These are phyloP conservation scores for Prinsepia uniflora DNA, from an alignment of 306 rosid species.

Conservation along the genomic window DNA sequence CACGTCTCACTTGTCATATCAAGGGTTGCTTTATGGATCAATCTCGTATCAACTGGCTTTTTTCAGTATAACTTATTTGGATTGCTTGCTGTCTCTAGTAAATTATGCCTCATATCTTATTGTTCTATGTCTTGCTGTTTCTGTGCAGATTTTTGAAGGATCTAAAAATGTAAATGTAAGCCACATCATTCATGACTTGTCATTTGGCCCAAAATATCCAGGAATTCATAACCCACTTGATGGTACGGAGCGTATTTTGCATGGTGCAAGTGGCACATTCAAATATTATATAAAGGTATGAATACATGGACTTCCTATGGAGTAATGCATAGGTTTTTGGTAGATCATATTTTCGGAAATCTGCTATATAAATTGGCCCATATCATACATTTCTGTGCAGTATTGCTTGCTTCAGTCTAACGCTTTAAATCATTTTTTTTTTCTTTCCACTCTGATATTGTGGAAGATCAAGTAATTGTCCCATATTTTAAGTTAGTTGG, in stretches of 20 bases:
- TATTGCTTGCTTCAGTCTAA: not conserved
- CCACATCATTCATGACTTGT: slow-evolving; percentile 83
- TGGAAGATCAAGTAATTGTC: not conserved
- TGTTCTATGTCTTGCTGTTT: slow-evolving; percentile 16
- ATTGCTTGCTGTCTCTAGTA: slow-evolving; percentile 4
- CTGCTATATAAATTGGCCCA: not conserved
- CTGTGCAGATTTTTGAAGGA: slow-evolving; percentile 82
- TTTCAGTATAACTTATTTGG: not conserved
- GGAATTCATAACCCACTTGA: slow-evolving; percentile 98
- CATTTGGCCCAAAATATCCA: slow-evolving; percentile 98
- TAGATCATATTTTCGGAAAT: slow-evolving; percentile 8
- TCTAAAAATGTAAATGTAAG: slow-evolving; percentile 81
- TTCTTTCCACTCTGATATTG: not conserved
- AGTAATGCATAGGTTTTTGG: not conserved
- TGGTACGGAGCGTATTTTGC: slow-evolving; percentile 65
- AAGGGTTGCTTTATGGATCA: not conserved
- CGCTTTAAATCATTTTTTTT: not conserved
- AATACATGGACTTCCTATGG: slow-evolving; percentile 6
- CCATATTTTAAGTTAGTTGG: not conserved
- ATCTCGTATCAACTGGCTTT: not conserved
- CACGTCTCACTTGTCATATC: not conserved
- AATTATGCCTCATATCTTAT: slow-evolving; percentile 1
- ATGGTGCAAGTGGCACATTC: slow-evolving; percentile 81
- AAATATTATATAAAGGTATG: slow-evolving; percentile 95
- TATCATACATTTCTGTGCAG: not conserved